phyloP scores from a whole-genome alignment of 805 yeast genomes.

The Blastobotrys parvus region DNA sequence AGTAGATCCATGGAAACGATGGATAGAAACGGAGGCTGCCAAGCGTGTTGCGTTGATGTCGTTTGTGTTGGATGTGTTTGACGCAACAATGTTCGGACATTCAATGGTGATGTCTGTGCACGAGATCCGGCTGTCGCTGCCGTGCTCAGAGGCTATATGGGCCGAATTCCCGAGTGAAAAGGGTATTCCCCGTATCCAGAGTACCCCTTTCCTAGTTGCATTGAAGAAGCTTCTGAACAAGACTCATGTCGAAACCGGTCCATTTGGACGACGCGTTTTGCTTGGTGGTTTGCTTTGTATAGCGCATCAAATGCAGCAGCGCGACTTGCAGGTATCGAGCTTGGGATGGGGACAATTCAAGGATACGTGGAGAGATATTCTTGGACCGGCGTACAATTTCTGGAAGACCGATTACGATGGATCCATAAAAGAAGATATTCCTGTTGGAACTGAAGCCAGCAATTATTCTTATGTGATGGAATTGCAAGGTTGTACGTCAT shows the following conservation, averaged over 20 bases:
- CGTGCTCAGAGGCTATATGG: conserved; percentile 57
- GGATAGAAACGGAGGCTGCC: conserved; percentile 74
- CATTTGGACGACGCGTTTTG: conserved; percentile 58
- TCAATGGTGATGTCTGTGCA: conserved; percentile 47
- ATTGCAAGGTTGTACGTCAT: conserved; percentile 44
- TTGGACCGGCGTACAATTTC: conserved; percentile 59
- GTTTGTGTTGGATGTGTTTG: conserved; percentile 68
- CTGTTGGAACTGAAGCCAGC: not conserved
- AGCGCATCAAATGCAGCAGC: conserved; percentile 62
- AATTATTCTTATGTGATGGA: conserved; percentile 5
- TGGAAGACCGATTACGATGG: conserved; percentile 35
- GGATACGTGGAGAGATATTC: conserved; percentile 59
- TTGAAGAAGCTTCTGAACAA: conserved; percentile 50
- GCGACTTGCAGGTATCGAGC: conserved; percentile 49
- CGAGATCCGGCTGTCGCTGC: conserved; percentile 49
- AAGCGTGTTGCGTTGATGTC: conserved; percentile 74
- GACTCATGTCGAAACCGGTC: conserved; percentile 36
- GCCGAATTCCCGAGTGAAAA: conserved; percentile 25
- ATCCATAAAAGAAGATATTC: not conserved
- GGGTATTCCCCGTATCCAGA: conserved; percentile 7
- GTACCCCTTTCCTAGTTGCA: conserved; percentile 41
- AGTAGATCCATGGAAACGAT: conserved; percentile 40
- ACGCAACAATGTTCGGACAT: conserved; percentile 74
- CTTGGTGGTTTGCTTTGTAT: conserved; percentile 59
- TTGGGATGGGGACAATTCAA: conserved; percentile 32